Base-by-base conservation (phyloP, 768 basidiomycete species). In the Pluteus cervinus region DNA sequence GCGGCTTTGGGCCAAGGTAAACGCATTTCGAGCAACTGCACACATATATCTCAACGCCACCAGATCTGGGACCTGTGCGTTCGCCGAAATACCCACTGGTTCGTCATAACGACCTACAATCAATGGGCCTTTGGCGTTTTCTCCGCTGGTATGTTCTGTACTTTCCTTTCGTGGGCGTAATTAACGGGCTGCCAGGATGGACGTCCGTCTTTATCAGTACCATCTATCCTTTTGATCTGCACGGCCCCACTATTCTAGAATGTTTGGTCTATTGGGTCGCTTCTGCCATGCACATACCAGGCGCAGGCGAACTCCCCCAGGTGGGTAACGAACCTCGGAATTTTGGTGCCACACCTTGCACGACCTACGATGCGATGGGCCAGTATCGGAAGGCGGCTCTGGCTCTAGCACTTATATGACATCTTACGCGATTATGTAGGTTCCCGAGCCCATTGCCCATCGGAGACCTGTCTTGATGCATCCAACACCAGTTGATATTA, bases 81-180 rank as follows among this genome's bases (percentile, higher is more conserved):
- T 30, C 50, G 57, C 26, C 61, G 59, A 43, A 60, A 66, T 17
- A 66, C 68, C 3, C 71, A 62, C 20, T 76, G 71, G 64, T 81
- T 80, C 36, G 66, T 78, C 11, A 48, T 81, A 36, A 78, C 77
- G 5, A 73, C 72, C 3, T 81, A 79, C 48, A 65, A 69, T 31
- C 65, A 73, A 11, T 81, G 78, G 79, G 60, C 71, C 5, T 80
- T 80, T 46, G 79, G 79, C 4, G 67, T 60, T 15, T 80, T 79
- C 49, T 75, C 76, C n/a, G 52, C 56, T 49, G 73, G 79, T 76
- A 52, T 34, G 43, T 29, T 25, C 18, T 4, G n/a, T 11, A 23
- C 37, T 28, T 11, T 17, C 24, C 24, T 36, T 23, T 15, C 1
- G 7, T 30, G 0, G 14, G 21, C 30, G 24, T 14, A 45, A n/a